Base-by-base conservation (phyloP, 1,284 basidiomycete species). In the Sphaerobolus stellatus region DNA sequence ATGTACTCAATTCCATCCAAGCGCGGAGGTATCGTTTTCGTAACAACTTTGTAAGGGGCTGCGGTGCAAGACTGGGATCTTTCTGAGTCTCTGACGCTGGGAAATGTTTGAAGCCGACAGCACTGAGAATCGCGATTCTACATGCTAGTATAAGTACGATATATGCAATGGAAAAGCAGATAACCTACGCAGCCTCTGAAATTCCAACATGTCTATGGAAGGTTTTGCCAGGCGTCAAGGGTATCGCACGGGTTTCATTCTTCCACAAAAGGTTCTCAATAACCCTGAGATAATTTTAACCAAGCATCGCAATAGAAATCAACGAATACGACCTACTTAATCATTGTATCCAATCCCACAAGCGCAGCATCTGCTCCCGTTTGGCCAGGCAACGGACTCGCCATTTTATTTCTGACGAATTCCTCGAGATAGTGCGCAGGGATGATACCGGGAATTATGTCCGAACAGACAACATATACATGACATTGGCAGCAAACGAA, bases 401-500 rank as follows among this genome's bases (percentile, higher is more conserved):
- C 58, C 48, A 62, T 66, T 60, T 76, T 80, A 43, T 81, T 78
- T 59, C 60, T 68, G 16, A 64, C 66, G 48, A 80, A 73, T 40
- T 74, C 71, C 27, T 79, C 74, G 41, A 80, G 73, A 49, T 78
- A 69, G 54, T 78, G 78, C 38, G 71, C 66, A 11, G 86, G 81
- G 56, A 92, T 76, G 28, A 91, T 81, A 7, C 87, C 87, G 31
- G 88, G 82, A 43, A 91, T 83, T 48, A 85, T 71, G 27, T 78
- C 76, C 16, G 86, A 88, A 2, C 80, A 84, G 43, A 89, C 73
- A 58, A 84, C 82, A 64, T 86, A 88, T 57, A 85, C 71, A 22
- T 81, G 83, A 68, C 90, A 92, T 63, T 91, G 89, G 63, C 90
- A 92, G 66, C 89, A 92, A 43, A 90, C 72, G 63, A 88, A 91